Base-by-base conservation (phyloP, 306 rosid species). In the Begonia loranthoides region DNA sequence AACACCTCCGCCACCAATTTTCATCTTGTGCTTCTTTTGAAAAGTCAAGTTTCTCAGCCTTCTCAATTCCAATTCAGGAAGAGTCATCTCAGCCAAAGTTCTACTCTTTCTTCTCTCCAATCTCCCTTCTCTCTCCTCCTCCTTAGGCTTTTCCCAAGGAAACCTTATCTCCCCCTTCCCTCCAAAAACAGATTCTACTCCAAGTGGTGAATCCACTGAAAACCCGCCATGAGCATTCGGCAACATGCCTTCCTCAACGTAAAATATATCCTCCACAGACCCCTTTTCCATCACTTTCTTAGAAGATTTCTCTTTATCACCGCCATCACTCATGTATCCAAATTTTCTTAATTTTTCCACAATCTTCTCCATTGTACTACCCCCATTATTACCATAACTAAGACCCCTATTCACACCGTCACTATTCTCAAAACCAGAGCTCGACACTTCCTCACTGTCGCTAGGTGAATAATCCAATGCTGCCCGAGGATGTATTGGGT, bases 1-100 rank as follows among this genome's bases (percentile, higher is more conserved):
- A 54, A 86, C 99, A 13, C 99, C 99, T 16, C 72, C 73, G 45
- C 92, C 76, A 53, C 93, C 86, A 46, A 90, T 58, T 76, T 80
- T 87, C n/a, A 89, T 82, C 82, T 90, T 90, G 53, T 90, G 99
- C 68, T 82, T 90, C 85, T 90, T 90, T 74, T 78, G 72, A 64
- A 90, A 82, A 6, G 93, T 86, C 76, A 90, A 65, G 61, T 50
- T 74, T 55, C 56, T 68, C 46, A 90, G 66, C 93, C 99, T 85
- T 79, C 78, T 78, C 72, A 90, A 62, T 63, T 90, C 99, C 9
- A 94, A 73, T 59, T 90, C 95, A 0, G 95, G 99, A 56, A 86
- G 94, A 52, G 95, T 83, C 77, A 90, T 34, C 58, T 90, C 93
- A 3, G 99, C 99, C 73, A 90, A 74, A 10, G 82, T 68, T 73